phyloP scores from a whole-genome alignment of 441 rosid genomes.

The Populus tomentosa region DNA sequence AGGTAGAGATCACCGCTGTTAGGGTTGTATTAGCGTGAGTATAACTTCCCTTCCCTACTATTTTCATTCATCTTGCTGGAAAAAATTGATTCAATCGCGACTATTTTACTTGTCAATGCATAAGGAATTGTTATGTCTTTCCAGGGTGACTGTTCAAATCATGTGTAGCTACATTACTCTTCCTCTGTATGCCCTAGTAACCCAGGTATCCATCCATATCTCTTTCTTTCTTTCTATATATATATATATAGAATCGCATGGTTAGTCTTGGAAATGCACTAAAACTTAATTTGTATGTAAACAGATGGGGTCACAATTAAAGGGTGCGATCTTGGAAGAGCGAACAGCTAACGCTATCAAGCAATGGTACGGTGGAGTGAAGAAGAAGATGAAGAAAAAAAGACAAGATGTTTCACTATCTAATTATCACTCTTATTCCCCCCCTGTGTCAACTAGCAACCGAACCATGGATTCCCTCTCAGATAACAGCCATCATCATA shows the following conservation, averaged over 20 bases:
- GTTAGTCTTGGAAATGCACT: not conserved
- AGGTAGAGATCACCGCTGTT: constrained; percentile 22
- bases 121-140: not conserved
- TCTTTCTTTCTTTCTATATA: too few species aligned
- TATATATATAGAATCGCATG: too few species aligned
- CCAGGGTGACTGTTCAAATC: constrained; percentile 53
- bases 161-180: constrained; percentile 71
- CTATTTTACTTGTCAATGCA: not conserved
- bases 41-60: not conserved
- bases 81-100: not conserved
- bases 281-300: not conserved
- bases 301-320: constrained; percentile 69
- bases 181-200: constrained; percentile 71
- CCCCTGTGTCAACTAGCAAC: not conserved
- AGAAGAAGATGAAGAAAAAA: constrained; percentile 27
- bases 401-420: not conserved
- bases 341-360: constrained; percentile 36
- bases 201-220: constrained; percentile 35
- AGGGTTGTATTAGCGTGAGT: constrained; percentile 60
- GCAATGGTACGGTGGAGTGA: constrained; percentile 44
- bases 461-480: not conserved
- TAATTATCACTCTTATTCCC: not conserved
- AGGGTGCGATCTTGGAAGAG: constrained; percentile 40
- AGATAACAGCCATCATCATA: not conserved
- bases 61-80: not conserved